Conservation (phyloP, 768 basidiomycete species). For the Phanerochaete carnosa region DNA sequence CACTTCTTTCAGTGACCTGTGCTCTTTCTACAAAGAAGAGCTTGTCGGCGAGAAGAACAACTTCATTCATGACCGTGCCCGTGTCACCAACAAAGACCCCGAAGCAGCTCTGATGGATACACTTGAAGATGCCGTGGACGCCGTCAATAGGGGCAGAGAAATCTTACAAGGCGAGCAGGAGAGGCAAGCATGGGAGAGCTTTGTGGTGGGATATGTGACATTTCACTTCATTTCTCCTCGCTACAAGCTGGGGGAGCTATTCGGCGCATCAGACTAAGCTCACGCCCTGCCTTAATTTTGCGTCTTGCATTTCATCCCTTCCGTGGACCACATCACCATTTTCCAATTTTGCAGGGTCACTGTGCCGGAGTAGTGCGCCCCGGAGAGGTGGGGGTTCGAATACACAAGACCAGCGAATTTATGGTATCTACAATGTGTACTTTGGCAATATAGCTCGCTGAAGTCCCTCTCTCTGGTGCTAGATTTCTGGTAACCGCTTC, state of each 20-base stretch:
- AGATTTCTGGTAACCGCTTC: no score
- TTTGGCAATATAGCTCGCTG: no score
- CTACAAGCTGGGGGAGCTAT: not conserved
- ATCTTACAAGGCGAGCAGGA: constrained; percentile 10
- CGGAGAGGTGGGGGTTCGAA: no score
- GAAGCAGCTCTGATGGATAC: not conserved
- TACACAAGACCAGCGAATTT: no score
- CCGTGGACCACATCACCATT: no score
- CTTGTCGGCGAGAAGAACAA: constrained; percentile 8
- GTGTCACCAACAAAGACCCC: not conserved
- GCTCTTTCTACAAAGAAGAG: constrained; percentile 16
- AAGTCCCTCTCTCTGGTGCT: no score
- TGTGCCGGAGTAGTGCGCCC: no score
- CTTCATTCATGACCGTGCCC: constrained; percentile 13
- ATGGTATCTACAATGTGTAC: no score
- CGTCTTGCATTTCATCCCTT: no score
- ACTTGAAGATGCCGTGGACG: constrained; percentile 17
- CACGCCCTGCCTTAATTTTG: no score
- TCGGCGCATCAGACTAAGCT: not conserved
- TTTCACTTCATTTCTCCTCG: constrained; percentile 9
- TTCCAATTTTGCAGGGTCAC: no score
- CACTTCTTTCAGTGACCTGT: constrained; percentile 7
- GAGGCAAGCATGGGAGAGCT: constrained; percentile 17
- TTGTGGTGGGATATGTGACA: constrained; percentile 14
- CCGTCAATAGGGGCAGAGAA: constrained; percentile 11